phyloP scores from a whole-genome alignment of 1,284 basidiomycete species.

The Ceratobasidium sp. region DNA sequence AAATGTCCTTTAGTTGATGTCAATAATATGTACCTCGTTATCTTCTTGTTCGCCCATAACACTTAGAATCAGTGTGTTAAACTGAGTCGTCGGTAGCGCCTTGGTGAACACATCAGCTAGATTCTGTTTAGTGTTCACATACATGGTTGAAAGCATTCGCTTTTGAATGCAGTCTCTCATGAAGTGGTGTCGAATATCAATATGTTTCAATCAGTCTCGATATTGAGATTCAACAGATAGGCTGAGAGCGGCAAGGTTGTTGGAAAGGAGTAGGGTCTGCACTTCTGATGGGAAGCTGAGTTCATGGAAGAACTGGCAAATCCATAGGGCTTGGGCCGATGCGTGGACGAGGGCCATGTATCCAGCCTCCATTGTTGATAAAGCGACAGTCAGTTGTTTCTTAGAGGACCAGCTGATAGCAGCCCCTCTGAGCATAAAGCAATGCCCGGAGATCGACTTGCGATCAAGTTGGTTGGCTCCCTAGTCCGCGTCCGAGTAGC shows the following conservation, averaged over 20 bases:
- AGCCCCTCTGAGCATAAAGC: conserved; percentile 47
- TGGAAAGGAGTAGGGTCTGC: conserved; percentile 53
- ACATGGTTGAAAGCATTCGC: neutral
- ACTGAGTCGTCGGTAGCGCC: conserved; percentile 42
- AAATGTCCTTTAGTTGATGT: too few species aligned
- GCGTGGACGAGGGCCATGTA: conserved; percentile 58
- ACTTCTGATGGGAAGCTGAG: conserved; percentile 48
- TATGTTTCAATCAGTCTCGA: conserved; percentile 60
- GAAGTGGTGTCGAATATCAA: conserved; percentile 60
- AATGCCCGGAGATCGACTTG: conserved; percentile 53
- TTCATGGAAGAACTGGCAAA: conserved; percentile 53
- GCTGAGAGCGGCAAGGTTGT: conserved; percentile 60
- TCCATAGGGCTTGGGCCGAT: conserved; percentile 58
- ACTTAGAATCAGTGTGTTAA: neutral
- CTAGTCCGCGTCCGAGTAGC: conserved; percentile 41
- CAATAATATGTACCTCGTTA: neutral
- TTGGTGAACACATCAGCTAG: conserved; percentile 53
- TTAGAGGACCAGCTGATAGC: conserved; percentile 59
- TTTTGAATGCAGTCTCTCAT: conserved; percentile 55
- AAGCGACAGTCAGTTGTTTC: conserved; percentile 56
- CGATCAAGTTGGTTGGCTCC: conserved; percentile 27
- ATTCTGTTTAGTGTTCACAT: conserved; percentile 37
- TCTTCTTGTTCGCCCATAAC: conserved; percentile 64
- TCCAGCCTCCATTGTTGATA: conserved; percentile 60
- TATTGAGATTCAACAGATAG: conserved; percentile 57